Evolutionary conservation across 2,329 filamentous ascomycete genomes (phyloP), one percentile per base, ranked within the genome.

Genomic region (Myriosclerotinia duriaeana): DNA sequence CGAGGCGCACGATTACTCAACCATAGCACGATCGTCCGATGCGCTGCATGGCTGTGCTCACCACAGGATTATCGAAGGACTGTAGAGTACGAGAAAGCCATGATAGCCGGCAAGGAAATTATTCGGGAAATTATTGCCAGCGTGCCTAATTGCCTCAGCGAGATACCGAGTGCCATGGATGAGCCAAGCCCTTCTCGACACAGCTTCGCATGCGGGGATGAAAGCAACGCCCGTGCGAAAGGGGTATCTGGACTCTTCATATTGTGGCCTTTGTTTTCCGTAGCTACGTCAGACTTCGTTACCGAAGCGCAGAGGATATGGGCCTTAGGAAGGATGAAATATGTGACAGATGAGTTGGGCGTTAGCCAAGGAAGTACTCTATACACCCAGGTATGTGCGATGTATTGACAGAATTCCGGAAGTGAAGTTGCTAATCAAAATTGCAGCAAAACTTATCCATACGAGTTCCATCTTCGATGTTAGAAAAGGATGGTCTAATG

Each of bases 21-120:
- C 26, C 80, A 42, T 81, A 20, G 81, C 83, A 77, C 86, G 30
- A 81, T 84, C 55, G 82, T 88, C 20, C 83, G 86, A 9, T 87
- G 85, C 71, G 80, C 82, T 3, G 86, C 86, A 5, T 87, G 85
- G 85, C 78, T 85, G 26, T 84, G 82, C 72, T 78, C 81, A n/a
- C 84, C 84, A 0, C 79, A 83, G 15, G 85, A 88, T 76, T 87
- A 87, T 72, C 80, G 85, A 64, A 86, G 84, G 3, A 87, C 85
- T 7, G 80, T 83, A 36, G 84, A 87, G 74, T 88, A 87, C 70
- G 82, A 83, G n/a, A 81, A 81, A 0, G 84, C 84, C 2, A 80
- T 82, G 20, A 77, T 80, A 42, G 80, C 78, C 2, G 85, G 82
- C 64, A 79, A 79, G 50, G 80, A 83, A 42, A 80, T 79, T 64